phyloP scores from a whole-genome alignment of 768 basidiomycete species.

The Trametes meyenii region DNA sequence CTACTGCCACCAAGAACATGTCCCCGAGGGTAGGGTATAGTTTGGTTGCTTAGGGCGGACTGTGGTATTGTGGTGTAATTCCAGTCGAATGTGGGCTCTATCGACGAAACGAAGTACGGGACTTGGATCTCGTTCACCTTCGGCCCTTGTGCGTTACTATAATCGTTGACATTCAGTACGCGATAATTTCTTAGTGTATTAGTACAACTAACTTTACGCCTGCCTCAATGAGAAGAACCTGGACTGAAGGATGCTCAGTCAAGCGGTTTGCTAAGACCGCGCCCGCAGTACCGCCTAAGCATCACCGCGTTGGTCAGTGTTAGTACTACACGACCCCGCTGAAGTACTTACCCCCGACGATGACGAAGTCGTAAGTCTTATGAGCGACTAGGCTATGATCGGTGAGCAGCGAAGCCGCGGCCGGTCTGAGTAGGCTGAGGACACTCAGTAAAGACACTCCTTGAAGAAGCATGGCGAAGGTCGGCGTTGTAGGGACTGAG shows the following conservation, averaged over 20 bases:
- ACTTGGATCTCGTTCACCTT: neutral
- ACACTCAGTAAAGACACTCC: neutral
- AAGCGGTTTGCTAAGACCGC: slow-evolving; percentile 7
- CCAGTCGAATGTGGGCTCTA: slow-evolving; percentile 21
- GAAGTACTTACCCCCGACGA: slow-evolving; percentile 13
- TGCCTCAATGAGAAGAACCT: slow-evolving; percentile 19
- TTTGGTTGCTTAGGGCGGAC: slow-evolving; percentile 23
- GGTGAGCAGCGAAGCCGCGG: neutral
- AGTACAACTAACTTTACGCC: neutral
- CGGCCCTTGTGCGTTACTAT: neutral
- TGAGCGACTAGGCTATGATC: neutral
- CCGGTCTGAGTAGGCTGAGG: neutral
- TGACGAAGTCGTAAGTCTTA: neutral
- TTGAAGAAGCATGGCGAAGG: too few species aligned
- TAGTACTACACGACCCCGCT: neutral
- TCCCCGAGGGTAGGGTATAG: slow-evolving; percentile 29
- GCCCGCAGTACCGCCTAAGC: slow-evolving; percentile 12
- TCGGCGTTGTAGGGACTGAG: too few species aligned
- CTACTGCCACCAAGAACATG: slow-evolving; percentile 31
- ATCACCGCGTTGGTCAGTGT: slow-evolving; percentile 3
- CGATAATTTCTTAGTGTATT: neutral
- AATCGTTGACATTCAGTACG: neutral
- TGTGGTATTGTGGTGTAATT: slow-evolving; percentile 34
- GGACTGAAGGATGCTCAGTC: neutral
- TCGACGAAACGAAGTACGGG: neutral